These are phyloP conservation scores for Rutstroemia sp. DNA, from an alignment of 2,329 filamentous ascomycete genomes.

Conservation along the genomic window DNA sequence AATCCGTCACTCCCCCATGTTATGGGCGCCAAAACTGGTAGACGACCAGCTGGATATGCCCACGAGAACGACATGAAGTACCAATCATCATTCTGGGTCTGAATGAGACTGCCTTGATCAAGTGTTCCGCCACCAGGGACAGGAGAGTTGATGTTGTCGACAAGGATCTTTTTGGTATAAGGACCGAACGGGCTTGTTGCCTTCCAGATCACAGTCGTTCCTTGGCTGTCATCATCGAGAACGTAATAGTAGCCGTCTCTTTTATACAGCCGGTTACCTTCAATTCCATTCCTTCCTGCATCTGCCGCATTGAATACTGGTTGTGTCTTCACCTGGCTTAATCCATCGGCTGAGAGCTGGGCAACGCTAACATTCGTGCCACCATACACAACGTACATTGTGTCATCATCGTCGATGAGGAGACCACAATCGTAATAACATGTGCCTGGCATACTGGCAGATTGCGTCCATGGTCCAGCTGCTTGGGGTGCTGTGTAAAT, in stretches of 20 bases:
- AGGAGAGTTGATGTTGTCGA: slow-evolving; percentile 24
- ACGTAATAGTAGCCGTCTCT: slow-evolving; percentile 52
- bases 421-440: too few relatives aligned
- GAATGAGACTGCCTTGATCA: slow-evolving; percentile 50
- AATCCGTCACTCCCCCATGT: too few relatives aligned
- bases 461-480: too few relatives aligned
- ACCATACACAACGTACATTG: too few relatives aligned
- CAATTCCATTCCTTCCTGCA: too few relatives aligned
- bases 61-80: slow-evolving; percentile 52
- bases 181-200: slow-evolving; percentile 44
- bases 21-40: slow-evolving; percentile 36
- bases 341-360: too few relatives aligned
- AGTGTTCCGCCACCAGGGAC: slow-evolving; percentile 38
- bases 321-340: too few relatives aligned
- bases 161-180: slow-evolving; percentile 28
- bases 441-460: too few relatives aligned
- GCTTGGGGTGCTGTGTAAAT: neutral
- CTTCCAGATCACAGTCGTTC: slow-evolving; percentile 41
- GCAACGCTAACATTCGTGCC: too few relatives aligned
- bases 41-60: slow-evolving; percentile 47
- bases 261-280: slow-evolving; percentile 43
- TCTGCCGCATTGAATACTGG: too few relatives aligned
- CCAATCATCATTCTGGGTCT: slow-evolving; percentile 45
- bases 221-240: slow-evolving; percentile 37
- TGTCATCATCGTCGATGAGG: too few relatives aligned